Evolutionary conservation across 495 filamentous ascomycete species (phyloP), one percentile per base, ranked within the genome.

Genomic region (Letharia columbiana): DNA sequence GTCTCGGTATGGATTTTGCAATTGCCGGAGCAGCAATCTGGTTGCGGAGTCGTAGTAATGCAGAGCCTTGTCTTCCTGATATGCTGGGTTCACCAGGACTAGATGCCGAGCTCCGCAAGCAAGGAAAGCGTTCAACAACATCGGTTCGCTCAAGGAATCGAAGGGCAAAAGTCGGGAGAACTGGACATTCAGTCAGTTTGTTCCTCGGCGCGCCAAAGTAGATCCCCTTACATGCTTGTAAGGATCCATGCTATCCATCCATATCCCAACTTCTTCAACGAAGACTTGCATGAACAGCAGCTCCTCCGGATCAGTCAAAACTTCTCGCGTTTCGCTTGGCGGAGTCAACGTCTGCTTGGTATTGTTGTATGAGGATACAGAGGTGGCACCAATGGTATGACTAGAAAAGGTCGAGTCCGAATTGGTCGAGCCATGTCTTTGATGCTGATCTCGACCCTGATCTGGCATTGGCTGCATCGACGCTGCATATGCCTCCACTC

Each of bases 221-320:
- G 0, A 12, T 52, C 23, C 18, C 76, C 83, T 71, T 77, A 89
- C 87, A 77, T 97, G 90, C 79, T 96, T 95, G 72, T 84, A 81
- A 40, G 84, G 82, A 78, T 96, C 90, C 79, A 96, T 84, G 59
- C 86, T 89, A 74, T 98, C 94, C 91, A 98, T 94, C 90, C 93
- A 96, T 23, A 90, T 75, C 5, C 90, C 92, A 20, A 98, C 89
- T 69, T 96, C 89, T 71, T 96, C 91, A 37, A 94, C 86, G 73
- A 96, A 98, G 0, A 90, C 86, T 73, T 95, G 91, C 85, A 98
- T 89, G 70, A 91, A 90, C 50, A 86, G 79, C 3, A 91, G 81
- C 73, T 96, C 90, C 57, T 96, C 89, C 4, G 86, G 84, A 18
- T 83, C 83, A 65, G 83, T 84, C 37, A 97, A 78, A 68, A 82